A percentile compares a stretch with the other conserved stretches of the same genome.
These are phyloP conservation scores for Litchi chinensis DNA, from an alignment of 345 rosid genomes.

Conservation along the genomic window DNA sequence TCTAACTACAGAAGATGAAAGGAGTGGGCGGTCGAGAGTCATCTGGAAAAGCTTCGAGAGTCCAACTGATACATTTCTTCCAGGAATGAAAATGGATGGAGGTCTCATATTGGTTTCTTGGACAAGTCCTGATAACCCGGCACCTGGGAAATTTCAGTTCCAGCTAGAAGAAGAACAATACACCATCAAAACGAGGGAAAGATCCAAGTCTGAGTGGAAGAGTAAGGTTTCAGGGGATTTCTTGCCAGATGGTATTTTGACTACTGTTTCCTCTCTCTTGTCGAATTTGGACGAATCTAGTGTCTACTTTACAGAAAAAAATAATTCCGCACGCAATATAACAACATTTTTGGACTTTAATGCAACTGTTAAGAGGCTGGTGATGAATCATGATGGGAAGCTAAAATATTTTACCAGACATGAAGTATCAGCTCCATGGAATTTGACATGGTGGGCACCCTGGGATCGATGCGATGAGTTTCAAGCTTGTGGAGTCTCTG, in stretches of 20 bases:
- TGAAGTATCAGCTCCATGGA: conserved; percentile 22
- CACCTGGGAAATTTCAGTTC: conserved; percentile 29
- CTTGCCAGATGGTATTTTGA: not conserved
- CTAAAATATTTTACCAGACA: conserved; percentile 27
- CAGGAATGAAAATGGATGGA: conserved; percentile 38
- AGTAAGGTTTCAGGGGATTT: conserved; percentile 13
- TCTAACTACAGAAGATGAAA: not conserved
- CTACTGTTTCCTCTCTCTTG: not conserved
- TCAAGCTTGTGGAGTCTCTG: conserved; percentile 41
- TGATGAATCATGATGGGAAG: conserved; percentile 40
- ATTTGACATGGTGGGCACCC: conserved; percentile 37
- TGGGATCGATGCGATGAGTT: conserved; percentile 33
- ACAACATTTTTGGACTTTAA: not conserved
- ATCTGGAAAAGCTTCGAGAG: conserved; percentile 34
- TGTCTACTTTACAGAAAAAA: not conserved
- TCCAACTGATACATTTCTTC: conserved; percentile 46
- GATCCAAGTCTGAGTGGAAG: conserved; percentile 2
- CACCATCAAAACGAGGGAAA: not conserved
- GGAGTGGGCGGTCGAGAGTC: too few species aligned
- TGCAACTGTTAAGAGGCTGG: conserved; percentile 22
- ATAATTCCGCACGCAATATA: too few species aligned
- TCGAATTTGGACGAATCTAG: too few species aligned
- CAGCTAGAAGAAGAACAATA: not conserved
- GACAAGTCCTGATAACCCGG: conserved; percentile 34
- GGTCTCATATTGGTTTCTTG: conserved; percentile 34